These are phyloP conservation scores for Volvox carteri DNA, from an alignment of 163 green algal genomes.

Conservation along the genomic window DNA sequence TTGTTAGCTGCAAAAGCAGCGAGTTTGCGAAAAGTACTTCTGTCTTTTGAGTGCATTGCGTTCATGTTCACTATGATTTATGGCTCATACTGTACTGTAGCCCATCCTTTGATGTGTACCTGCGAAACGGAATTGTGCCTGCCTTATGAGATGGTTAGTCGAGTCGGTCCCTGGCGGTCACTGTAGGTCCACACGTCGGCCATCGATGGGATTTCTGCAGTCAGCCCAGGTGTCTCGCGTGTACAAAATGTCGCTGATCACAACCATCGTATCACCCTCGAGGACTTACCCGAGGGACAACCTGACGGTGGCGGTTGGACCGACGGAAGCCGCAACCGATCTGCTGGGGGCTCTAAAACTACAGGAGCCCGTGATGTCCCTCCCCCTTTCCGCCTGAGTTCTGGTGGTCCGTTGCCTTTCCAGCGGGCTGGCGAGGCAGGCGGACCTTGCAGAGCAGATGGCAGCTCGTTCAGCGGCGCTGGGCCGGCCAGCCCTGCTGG, in stretches of 20 bases:
- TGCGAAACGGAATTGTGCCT: too few species aligned
- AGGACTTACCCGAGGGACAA: constrained; percentile 35
- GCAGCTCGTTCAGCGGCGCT: not conserved
- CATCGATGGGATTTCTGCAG: too few species aligned
- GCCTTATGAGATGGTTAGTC: too few species aligned
- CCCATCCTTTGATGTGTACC: too few species aligned
- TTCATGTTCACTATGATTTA: too few species aligned
- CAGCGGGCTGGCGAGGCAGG: not conserved
- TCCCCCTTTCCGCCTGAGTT: constrained; percentile 17
- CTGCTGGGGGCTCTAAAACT: not conserved
- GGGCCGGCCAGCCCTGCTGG: not conserved
- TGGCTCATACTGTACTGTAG: too few species aligned
- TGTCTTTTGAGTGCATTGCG: too few species aligned
- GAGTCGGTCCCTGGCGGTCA: too few species aligned
- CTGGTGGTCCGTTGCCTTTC: constrained; percentile 32
- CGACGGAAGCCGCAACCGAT: not conserved
- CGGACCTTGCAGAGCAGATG: too few species aligned
- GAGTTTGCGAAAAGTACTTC: too few species aligned
- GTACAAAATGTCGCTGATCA: not conserved
- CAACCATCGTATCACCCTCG: constrained; percentile 41
- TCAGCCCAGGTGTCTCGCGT: not conserved
- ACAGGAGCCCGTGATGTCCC: not conserved
- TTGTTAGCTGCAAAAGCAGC: not conserved
- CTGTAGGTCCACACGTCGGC: not conserved
- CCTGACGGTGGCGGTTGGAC: not conserved